phyloP scores from a whole-genome alignment of 371 early-diverging fungal species.

The Rhizopus microsporus region DNA sequence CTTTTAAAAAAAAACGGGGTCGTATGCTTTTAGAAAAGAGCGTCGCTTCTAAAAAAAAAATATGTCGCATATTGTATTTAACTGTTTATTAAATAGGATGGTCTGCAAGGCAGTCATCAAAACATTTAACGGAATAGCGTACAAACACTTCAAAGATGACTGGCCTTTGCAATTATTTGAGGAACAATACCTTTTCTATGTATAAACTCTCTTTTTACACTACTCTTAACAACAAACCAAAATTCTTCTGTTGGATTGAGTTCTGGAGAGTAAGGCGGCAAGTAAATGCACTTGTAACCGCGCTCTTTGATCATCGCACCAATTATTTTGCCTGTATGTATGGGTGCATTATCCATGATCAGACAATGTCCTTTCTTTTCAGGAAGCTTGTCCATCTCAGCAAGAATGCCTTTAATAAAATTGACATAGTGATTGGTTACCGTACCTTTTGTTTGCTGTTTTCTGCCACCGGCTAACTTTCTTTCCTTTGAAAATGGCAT shows the following conservation, averaged over 20 bases:
- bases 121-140: conserved; percentile 7
- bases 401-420: conserved; percentile 13
- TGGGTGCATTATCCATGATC: conserved; percentile 11
- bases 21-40: no score
- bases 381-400: conserved; percentile 21
- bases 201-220: conserved; percentile 14
- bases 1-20: no score
- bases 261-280: conserved; percentile 22
- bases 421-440: conserved; percentile 15
- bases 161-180: not conserved
- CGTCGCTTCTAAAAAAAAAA: no score
- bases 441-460: conserved; percentile 18
- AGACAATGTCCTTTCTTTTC: conserved; percentile 17
- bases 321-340: conserved; percentile 13
- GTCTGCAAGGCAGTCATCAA: conserved; percentile 18
- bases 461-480: conserved; percentile 17
- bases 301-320: not conserved
- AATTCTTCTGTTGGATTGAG: conserved; percentile 13
- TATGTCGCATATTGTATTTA: no score
- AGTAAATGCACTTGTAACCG: conserved; percentile 17
- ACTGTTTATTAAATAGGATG: not conserved
- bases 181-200: conserved; percentile 13
- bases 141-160: conserved; percentile 14
- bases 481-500: conserved; percentile 15
- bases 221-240: conserved; percentile 12